Conservation (phyloP, 2,329 filamentous ascomycete species). For the Emergomyces pasteurianus region DNA sequence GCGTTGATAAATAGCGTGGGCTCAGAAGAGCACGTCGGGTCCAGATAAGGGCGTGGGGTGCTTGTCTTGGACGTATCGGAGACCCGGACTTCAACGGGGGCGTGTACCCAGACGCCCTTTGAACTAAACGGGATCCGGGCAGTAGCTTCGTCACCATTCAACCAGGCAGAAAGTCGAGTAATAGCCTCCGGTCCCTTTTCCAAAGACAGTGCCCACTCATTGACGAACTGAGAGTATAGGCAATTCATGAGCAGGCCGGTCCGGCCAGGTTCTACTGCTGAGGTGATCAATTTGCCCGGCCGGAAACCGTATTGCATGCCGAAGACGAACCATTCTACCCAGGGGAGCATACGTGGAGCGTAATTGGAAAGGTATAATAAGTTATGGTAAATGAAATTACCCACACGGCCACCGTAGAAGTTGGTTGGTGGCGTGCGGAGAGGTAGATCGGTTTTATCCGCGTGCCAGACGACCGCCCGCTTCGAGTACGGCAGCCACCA, state of each 20-base stretch:
- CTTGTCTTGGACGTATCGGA: constrained; percentile 50
- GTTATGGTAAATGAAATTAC: constrained; percentile 86
- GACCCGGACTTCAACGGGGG: constrained; percentile 84
- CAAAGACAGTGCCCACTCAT: constrained; percentile 92
- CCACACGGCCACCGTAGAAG: constrained; percentile 72
- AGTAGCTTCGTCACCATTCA: constrained; percentile 59
- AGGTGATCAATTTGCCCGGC: constrained; percentile 49
- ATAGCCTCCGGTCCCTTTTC: constrained; percentile 79
- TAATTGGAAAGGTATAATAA: constrained; percentile 70
- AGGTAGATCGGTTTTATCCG: constrained; percentile 60
- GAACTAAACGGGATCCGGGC: constrained; percentile 69
- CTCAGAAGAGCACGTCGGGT: constrained; percentile 55
- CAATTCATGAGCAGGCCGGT: constrained; percentile 90
- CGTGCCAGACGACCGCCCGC: constrained; percentile 78
- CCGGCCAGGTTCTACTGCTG: constrained; percentile 69
- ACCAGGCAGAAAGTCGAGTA: constrained; percentile 70
- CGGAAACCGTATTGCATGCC: constrained; percentile 94
- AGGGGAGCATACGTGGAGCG: constrained; percentile 66
- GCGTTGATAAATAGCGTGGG: constrained; percentile 83
- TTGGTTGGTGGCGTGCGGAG: constrained; percentile 48
- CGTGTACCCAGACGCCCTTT: constrained; percentile 71
- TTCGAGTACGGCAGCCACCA: constrained; percentile 97
- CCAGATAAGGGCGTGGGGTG: constrained; percentile 52
- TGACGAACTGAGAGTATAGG: constrained; percentile 95
- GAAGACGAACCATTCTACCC: constrained; percentile 93